Conservation (phyloP, 1,284 basidiomycete genomes). For the Irpex sp. region DNA sequence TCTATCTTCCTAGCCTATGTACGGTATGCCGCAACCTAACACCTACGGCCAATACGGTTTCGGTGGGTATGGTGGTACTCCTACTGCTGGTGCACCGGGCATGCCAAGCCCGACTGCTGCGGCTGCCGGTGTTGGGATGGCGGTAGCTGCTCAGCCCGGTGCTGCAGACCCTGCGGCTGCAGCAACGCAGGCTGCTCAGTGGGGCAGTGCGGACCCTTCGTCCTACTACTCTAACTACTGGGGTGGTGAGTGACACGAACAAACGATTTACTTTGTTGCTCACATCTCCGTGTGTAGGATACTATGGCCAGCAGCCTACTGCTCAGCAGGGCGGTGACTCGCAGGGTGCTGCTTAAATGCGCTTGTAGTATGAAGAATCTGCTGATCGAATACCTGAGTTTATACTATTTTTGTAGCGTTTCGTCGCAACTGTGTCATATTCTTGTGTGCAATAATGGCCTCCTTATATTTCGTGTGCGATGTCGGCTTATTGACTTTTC, state of each 20-base stretch:
- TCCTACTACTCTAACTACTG: conserved; percentile 81
- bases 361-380: background rate
- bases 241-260: conserved; percentile 55
- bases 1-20: conserved; percentile 63
- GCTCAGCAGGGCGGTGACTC: conserved; percentile 56
- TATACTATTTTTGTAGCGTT: conserved; percentile 10
- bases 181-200: conserved; percentile 61
- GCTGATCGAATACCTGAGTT: background rate
- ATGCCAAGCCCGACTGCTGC: conserved; percentile 57
- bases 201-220: conserved; percentile 64
- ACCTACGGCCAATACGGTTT: conserved; percentile 80
- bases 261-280: background rate
- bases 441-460: background rate
- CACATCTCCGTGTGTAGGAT: conserved; percentile 42
- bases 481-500: too few species aligned
- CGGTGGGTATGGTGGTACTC: conserved; percentile 69
- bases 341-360: conserved; percentile 50
- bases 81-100: conserved; percentile 57
- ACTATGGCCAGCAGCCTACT: conserved; percentile 70
- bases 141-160: conserved; percentile 49
- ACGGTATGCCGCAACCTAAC: conserved; percentile 80
- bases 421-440: background rate
- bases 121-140: conserved; percentile 49
- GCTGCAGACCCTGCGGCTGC: conserved; percentile 48
- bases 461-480: too few species aligned